phyloP scores from a whole-genome alignment of 768 basidiomycete genomes.

The Trametes cubensis region DNA sequence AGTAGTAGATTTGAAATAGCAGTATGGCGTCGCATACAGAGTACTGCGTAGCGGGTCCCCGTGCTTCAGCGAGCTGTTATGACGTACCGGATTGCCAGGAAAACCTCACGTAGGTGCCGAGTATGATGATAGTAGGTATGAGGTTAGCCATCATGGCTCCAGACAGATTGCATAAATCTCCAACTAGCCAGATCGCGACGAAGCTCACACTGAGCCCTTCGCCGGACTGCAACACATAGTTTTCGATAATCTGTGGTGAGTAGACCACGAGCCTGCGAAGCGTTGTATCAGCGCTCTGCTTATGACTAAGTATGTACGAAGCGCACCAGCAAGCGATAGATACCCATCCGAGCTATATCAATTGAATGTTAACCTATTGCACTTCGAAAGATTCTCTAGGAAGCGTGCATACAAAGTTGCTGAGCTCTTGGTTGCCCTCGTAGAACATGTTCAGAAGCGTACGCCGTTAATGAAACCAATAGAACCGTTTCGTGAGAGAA shows the following conservation, averaged over 20 bases:
- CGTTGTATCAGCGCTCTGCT: not conserved
- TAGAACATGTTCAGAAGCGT: slow-evolving; percentile 11
- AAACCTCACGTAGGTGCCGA: slow-evolving; percentile 73
- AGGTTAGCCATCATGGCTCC: slow-evolving; percentile 77
- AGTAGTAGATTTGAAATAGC: slow-evolving; percentile 89
- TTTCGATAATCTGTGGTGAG: slow-evolving; percentile 88
- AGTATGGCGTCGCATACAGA: slow-evolving; percentile 81
- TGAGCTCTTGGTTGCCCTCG: slow-evolving; percentile 31
- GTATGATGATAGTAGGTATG: slow-evolving; percentile 86
- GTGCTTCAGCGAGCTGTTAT: slow-evolving; percentile 7
- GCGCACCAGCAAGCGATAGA: slow-evolving; percentile 84
- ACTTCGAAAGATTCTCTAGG: not conserved
- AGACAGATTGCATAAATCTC: slow-evolving; percentile 75
- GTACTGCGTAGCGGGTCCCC: slow-evolving; percentile 55
- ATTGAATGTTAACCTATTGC: slow-evolving; percentile 9
- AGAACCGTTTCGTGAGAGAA: no score
- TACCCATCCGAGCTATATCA: slow-evolving; percentile 77
- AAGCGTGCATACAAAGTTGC: slow-evolving; percentile 39
- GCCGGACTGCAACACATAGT: slow-evolving; percentile 86
- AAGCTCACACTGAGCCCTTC: slow-evolving; percentile 89
- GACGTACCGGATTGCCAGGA: slow-evolving; percentile 8
- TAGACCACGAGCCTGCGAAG: slow-evolving; percentile 81
- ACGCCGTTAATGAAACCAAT: not conserved
- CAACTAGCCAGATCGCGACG: slow-evolving; percentile 80
- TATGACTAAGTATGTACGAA: slow-evolving; percentile 22